A percentile compares a stretch with the other conserved stretches of the same genome.
Evolutionary conservation across 345 rosid species (phyloP).

Genomic region (Dimocarpus longan): DNA sequence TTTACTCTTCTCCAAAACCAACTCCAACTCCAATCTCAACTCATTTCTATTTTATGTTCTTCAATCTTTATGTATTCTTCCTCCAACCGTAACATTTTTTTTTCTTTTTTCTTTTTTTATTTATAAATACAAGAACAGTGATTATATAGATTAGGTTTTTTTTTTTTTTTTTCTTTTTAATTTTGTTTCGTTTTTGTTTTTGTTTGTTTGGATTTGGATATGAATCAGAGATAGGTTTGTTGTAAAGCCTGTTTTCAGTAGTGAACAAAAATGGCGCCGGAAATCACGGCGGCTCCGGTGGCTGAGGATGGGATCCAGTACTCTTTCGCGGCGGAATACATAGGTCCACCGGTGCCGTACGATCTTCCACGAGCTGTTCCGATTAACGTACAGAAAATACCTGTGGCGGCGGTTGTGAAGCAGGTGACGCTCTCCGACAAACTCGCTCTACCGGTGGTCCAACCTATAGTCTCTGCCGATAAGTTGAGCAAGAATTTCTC

Average conservation of each 20-base stretch:
- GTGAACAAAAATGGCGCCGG: constrained; percentile 33
- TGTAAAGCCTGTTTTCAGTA: not conserved
- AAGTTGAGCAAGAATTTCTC: constrained; percentile 42
- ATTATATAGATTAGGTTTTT: not conserved
- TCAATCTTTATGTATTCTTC: not conserved
- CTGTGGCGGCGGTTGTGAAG: constrained; percentile 94
- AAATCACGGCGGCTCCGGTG: constrained; percentile 25
- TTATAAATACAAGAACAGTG: not conserved
- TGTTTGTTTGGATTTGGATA: not conserved
- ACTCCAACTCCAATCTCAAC: not conserved
- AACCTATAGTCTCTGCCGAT: constrained; percentile 65
- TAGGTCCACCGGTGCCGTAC: constrained; percentile 82
- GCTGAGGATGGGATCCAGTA: constrained; percentile 52
- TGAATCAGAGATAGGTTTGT: constrained; percentile 39
- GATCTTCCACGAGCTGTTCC: constrained; percentile 92
- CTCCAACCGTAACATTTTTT: not conserved
- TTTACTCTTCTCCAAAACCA: not conserved
- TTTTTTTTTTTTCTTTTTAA: not conserved
- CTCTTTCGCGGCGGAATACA: constrained; percentile 83
- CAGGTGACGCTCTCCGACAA: constrained; percentile 57
- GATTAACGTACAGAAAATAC: constrained; percentile 77
- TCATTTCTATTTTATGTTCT: not conserved
- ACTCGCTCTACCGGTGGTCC: constrained; percentile 76
- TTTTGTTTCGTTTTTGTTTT: not conserved
- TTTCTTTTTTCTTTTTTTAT: not conserved